Conservation (phyloP, 139 green algal species). For the Zygnema circumcarinatum region DNA sequence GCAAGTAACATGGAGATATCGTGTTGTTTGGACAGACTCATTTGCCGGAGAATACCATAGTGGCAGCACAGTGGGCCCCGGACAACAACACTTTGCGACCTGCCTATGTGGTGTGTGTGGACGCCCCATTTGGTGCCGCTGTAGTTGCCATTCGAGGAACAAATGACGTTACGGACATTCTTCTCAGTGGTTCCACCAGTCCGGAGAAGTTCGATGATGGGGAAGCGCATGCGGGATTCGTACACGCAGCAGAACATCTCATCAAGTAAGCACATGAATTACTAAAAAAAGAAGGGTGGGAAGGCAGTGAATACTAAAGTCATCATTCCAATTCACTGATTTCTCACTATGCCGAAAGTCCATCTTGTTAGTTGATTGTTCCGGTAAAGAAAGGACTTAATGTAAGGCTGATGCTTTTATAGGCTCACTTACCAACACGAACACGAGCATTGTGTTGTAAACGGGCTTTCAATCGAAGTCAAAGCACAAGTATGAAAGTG, state of each 20-base stretch:
- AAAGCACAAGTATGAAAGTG: no score
- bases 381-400: no score
- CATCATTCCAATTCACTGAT: no score
- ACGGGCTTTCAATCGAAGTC: no score
- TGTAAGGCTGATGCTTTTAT: no score
- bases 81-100: slow-evolving; percentile 36
- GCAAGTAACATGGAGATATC: not conserved
- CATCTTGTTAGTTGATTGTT: no score
- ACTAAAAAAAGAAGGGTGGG: no score
- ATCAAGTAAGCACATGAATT: slow-evolving; percentile 20
- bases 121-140: slow-evolving; percentile 10
- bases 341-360: no score
- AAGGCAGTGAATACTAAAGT: no score
- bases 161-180: slow-evolving; percentile 36
- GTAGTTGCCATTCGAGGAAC: slow-evolving; percentile 52
- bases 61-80: slow-evolving; percentile 23
- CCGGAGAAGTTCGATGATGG: slow-evolving; percentile 31
- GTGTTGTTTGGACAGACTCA: slow-evolving; percentile 18
- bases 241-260: slow-evolving; percentile 34
- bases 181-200: slow-evolving; percentile 10
- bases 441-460: no score
- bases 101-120: slow-evolving; percentile 40
- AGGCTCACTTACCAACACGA: no score
- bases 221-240: slow-evolving; percentile 31
- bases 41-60: slow-evolving; percentile 37